Percentiles rank a stretch among this genome's conserved stretches.
These are phyloP conservation scores for Dipodascus geniculatus DNA, from an alignment of 805 yeast species.

Conservation along the genomic window DNA sequence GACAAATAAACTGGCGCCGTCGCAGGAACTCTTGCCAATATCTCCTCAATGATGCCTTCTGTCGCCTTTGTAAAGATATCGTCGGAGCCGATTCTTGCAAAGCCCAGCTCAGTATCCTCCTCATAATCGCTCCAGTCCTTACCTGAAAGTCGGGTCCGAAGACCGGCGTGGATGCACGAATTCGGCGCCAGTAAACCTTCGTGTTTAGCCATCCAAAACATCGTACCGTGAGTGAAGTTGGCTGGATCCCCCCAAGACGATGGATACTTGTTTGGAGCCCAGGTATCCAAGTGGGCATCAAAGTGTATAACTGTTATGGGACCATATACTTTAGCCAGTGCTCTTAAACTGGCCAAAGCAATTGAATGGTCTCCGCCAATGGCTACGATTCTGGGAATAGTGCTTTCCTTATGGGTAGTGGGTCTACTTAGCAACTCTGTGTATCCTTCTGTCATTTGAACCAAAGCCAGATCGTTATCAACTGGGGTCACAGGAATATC, in stretches of 20 bases:
- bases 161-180: constrained; percentile 61
- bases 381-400: constrained; percentile 53
- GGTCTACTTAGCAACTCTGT: constrained; percentile 38
- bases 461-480: constrained; percentile 51
- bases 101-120: constrained; percentile 61
- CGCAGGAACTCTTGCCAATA: constrained; percentile 44
- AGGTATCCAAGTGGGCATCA: constrained; percentile 79
- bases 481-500: constrained; percentile 61
- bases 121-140: constrained; percentile 45
- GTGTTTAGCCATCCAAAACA: constrained; percentile 69
- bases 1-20: constrained; percentile 62
- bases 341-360: constrained; percentile 59
- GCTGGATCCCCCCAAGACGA: constrained; percentile 63
- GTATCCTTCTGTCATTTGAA: constrained; percentile 48
- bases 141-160: constrained; percentile 64
- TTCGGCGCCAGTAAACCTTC: constrained; percentile 50
- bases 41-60: constrained; percentile 42
- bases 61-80: constrained; percentile 62
- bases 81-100: constrained; percentile 56
- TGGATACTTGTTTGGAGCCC: constrained; percentile 72
- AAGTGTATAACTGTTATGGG: constrained; percentile 65
- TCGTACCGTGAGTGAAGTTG: constrained; percentile 71
- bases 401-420: constrained; percentile 11
- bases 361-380: constrained; percentile 81
- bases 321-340: constrained; percentile 49